Evolutionary conservation across 73 alveolate species (phyloP).

Genomic region (Chromera velia): DNA sequence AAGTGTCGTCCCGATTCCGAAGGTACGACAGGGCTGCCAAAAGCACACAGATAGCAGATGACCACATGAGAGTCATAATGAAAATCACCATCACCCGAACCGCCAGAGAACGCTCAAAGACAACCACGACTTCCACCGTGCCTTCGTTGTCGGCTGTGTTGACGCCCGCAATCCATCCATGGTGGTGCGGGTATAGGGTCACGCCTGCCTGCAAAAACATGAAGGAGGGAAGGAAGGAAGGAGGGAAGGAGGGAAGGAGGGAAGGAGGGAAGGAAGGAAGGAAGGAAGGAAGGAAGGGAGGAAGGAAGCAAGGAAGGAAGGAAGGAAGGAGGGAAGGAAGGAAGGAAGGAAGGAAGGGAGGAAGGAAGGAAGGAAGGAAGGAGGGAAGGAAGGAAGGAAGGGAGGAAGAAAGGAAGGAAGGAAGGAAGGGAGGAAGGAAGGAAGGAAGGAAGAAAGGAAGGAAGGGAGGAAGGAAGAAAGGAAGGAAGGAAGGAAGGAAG

Average conservation of each 20-base stretch:
- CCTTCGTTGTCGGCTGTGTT: no score
- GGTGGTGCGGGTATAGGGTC: no score
- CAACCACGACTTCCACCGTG: no score
- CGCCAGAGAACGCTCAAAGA: no score
- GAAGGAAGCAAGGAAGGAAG: slow-evolving; percentile 13
- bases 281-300: slow-evolving; percentile 17
- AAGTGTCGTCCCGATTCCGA: no score
- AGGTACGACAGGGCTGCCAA: no score
- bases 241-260: slow-evolving; percentile 6
- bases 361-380: slow-evolving; percentile 16
- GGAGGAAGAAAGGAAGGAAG: slow-evolving; percentile 19
- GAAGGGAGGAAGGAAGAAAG: slow-evolving; percentile 9
- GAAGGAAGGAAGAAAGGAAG: slow-evolving; percentile 15
- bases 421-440: slow-evolving; percentile 18
- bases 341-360: slow-evolving; percentile 12
- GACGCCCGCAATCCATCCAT: no score
- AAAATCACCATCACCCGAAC: no score
- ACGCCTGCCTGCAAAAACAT: background rate
- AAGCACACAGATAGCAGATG: no score
- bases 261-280: slow-evolving; percentile 14
- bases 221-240: background rate
- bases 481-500: slow-evolving; percentile 13
- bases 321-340: slow-evolving; percentile 10
- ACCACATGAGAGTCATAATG: no score
- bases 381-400: slow-evolving; percentile 17